Conservation (phyloP, 2,329 filamentous ascomycete species). For the Penicillium freii region DNA sequence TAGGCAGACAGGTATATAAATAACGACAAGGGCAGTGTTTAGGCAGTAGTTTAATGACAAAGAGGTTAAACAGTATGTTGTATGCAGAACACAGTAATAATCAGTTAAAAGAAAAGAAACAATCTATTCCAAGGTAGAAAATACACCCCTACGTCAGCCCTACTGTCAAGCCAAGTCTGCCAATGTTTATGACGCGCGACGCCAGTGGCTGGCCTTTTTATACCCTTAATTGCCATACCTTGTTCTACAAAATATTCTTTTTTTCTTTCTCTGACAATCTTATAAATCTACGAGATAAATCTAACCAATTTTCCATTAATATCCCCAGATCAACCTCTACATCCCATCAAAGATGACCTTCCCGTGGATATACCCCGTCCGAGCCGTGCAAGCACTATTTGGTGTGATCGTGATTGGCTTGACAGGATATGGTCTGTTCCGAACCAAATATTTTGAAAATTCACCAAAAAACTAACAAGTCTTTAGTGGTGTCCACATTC, state of each 20-base stretch:
- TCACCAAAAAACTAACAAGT: not conserved
- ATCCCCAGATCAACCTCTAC: not conserved
- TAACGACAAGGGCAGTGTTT: not conserved
- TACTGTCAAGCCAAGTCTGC: conserved; percentile 3
- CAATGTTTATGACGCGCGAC: conserved; percentile 22
- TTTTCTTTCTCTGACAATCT: not conserved
- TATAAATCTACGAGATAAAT: not conserved
- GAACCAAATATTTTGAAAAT: not conserved
- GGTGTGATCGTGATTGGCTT: conserved; percentile 73
- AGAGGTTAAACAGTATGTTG: not conserved
- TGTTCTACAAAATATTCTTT: not conserved
- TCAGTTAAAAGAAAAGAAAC: not conserved
- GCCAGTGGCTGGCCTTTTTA: conserved; percentile 17
- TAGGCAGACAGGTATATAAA: conserved; percentile 1
- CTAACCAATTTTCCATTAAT: not conserved
- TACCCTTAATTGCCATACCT: not conserved
- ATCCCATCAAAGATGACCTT: conserved; percentile 15
- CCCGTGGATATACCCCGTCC: conserved; percentile 51
- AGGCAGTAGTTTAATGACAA: not conserved
- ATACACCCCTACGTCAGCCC: conserved; percentile 5
- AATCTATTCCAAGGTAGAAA: too few relatives aligned
- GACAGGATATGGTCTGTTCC: conserved; percentile 66
- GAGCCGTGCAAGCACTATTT: conserved; percentile 66
- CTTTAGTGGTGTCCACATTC: conserved; percentile 57
- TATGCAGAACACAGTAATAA: not conserved